Evolutionary conservation across 345 rosid species (phyloP), one percentile per base, ranked within the genome.

Genomic region (Aegle marmelos): DNA sequence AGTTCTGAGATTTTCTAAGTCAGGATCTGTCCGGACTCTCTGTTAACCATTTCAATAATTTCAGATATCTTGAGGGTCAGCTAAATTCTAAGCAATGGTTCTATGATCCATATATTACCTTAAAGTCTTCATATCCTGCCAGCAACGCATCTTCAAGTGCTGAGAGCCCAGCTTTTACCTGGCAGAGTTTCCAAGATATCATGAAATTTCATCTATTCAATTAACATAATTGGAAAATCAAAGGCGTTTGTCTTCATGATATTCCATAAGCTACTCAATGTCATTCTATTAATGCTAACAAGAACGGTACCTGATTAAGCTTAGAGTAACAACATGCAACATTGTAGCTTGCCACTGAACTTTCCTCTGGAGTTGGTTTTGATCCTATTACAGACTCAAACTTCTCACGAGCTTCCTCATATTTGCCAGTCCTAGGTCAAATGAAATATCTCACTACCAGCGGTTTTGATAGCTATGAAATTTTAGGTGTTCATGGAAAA

Each of bases 301-400:
- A 58, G 24, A 14, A n/a, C 7, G 5, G 8, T 85, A 93, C 99
- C 94, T 88, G 97, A 85, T 91, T 85, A 76, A 95, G 97, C 89
- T 91, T 93, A 31, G 97, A 90, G 83, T 92, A 95, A 78, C 98
- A 93, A 81, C 95, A 95, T 37, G 99, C 97, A 33, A 96, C 98
- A 83, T 95, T 93, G 90, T 93, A 93, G 84, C 97, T 88, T 28
- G 98, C 94, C 24, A 91, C 90, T 3, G 99, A 79, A 83, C 97
- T 87, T 88, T 95, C 98, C 28, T 72, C 75, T 22, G 83, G 79
- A 28, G 91, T 89, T 62, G 99, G 98, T 90, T 85, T 95, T 16
- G 97, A 90, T 65, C 99, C 99, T 83, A 93, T 69, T n/a, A 93
- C 96, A 28, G 98, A 95, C 89, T 95, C 99, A 74, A 95, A 95